Base-by-base conservation (phyloP, 2,329 filamentous ascomycete species). In the Fusarium decemcellulare region DNA sequence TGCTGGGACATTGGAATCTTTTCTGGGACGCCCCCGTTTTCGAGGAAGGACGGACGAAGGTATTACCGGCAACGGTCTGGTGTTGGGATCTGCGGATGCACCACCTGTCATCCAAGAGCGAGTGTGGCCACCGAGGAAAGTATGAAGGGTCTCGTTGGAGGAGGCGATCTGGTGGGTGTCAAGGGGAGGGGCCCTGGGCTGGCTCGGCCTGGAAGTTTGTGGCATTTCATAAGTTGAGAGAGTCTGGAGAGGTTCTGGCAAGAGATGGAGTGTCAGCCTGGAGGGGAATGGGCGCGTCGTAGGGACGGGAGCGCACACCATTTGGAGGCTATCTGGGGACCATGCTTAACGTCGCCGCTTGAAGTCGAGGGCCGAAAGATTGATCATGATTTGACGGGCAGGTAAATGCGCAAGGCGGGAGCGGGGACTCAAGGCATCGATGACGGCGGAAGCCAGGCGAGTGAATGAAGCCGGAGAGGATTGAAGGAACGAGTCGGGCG, bases 71-170 rank as follows among this genome's bases (percentile, higher is more conserved):
- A 30, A 47, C 42, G 16, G 42, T 42, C 61, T 65, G 59, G 59
- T 47, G 53, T 55, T 59, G 39, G 65, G 42, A 29, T 58, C 48
- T 46, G 53, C 37, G 42, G 60, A 18, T 51, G 64, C 37, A 46
- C 55, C 63, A 51, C 64, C 57, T 32, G 64, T 67, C 72, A 78
- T 76, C 77, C 77, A 78, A 47, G 74, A 59, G 27, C 44, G 80
- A 60, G 75, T 76, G 44, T 76, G 78, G 50, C 77, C 75, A 42
- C 81, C 79, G 23, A 83, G 71, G 66, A 82, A 81, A 29, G 76
- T 64, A 61, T 82, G 81, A 55, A 82, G 55, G 1, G 83, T 84
- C 47, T 79, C 77, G 70, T 84, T 84, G 6, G 80, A 80, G 27
- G 77, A 77, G 29, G 79, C 78, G 61, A 83, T 75, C 63, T 80